Evolutionary conservation across 139 green algal species (phyloP).

Genomic region (Chlamydomonas sphaeroides): DNA sequence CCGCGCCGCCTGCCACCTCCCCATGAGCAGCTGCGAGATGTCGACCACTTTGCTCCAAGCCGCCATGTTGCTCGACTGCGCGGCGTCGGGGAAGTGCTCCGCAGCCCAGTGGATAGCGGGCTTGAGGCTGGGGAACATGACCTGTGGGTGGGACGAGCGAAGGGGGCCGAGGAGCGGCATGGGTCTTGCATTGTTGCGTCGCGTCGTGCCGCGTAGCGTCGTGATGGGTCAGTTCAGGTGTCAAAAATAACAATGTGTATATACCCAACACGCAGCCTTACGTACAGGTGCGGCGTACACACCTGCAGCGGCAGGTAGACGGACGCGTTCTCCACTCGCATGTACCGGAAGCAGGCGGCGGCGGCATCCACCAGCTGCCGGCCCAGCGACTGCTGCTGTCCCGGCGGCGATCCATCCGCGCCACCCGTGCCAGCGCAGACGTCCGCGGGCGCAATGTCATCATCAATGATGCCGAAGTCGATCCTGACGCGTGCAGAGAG

Average conservation of each 20-base stretch:
- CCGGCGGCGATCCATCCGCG: too few species aligned
- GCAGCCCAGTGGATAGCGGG: neutral
- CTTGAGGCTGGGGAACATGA: neutral
- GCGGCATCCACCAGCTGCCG: neutral
- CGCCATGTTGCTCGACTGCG: neutral
- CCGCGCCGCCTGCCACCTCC: neutral
- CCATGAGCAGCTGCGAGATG: neutral
- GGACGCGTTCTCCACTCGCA: neutral
- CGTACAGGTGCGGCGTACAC: too few species aligned
- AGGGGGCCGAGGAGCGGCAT: too few species aligned
- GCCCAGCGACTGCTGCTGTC: too few species aligned
- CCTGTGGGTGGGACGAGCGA: neutral
- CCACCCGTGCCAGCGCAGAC: too few species aligned
- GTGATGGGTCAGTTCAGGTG: too few species aligned
- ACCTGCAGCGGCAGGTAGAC: neutral
- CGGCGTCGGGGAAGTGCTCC: neutral
- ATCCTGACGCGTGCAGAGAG: neutral
- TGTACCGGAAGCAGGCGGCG: neutral
- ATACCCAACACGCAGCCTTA: too few species aligned
- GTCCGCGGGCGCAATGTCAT: neutral
- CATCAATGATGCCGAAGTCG: neutral
- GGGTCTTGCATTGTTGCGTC: too few species aligned
- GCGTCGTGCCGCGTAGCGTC: too few species aligned
- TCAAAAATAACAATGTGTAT: too few species aligned
- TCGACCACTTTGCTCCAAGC: neutral